Evolutionary conservation across 805 yeast genomes (phyloP), one percentile per base, ranked within the genome.

Genomic region (Barnettozyma pratensis): DNA sequence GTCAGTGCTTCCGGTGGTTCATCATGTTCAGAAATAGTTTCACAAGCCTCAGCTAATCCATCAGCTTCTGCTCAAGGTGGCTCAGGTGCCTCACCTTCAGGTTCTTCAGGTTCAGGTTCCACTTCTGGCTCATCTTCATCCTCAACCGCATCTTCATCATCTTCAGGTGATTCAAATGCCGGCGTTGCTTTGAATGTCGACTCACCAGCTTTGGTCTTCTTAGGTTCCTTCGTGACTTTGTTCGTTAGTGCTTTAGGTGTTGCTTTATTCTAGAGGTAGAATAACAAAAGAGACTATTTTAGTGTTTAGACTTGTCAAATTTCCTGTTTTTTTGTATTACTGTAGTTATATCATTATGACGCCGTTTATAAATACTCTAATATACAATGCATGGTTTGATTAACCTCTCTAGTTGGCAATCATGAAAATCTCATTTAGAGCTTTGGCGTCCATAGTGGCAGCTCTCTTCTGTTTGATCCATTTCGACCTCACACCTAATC

Each of bases 381-480:
- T 4, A 25, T 14, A 38, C 11, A 6, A 38, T 19, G 19, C 41
- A 11, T 9, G 29, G 6, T 10, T 19, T 9, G 7, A 38, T 10
- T 11, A 46, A 9, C n/a, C n/a, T 25, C 34, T 39, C 28, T 64
- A 71, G 53, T 73, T 76, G 29, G 85, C 72, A 42, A 90, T 79
- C 97, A 92, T 92, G 63, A 92, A 87, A 49, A 92, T 92, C 67
- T 92, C 98, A 57, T 87, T 89, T 53, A 92, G 74, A 11, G 96
- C 90, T 64, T 88, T 83, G 3, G 85, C 77, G 63, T 92, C 98
- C 82, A 85, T 79, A 0, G 91, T 89, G 1, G 97, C 92, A 9
- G 96, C 94, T 59, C 94, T 77, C 64, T 92, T 92, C 65, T 90
- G 96, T 55, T 77, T 84, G 47, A 92, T 91, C 84, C 89, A 91